Percentiles rank a stretch among this genome's conserved stretches.
Evolutionary conservation across 129 eudicot genomes (phyloP).

Genomic region (Artemisia annua): DNA sequence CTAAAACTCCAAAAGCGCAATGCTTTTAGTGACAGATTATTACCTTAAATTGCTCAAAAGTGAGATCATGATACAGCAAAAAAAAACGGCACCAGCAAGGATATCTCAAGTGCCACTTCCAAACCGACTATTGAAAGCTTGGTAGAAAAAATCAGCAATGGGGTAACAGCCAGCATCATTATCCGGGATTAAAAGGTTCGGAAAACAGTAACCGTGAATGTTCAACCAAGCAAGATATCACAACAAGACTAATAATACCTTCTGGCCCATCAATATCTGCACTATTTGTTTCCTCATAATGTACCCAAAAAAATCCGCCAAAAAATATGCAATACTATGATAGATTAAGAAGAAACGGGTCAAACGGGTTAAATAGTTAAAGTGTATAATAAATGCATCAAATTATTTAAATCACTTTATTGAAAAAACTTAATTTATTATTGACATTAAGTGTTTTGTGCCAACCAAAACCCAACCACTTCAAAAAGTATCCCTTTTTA

Average conservation of each 20-base stretch:
- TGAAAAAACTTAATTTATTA: background rate
- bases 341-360: no score
- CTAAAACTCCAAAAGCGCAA: no score
- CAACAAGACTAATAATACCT: conserved; percentile 88
- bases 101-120: conserved; percentile 89
- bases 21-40: conserved; percentile 37
- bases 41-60: conserved; percentile 62
- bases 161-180: conserved; percentile 96
- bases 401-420: background rate
- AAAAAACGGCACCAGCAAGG: conserved; percentile 86
- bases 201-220: conserved; percentile 81
- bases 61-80: conserved; percentile 93
- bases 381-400: background rate
- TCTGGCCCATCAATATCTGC: conserved; percentile 94
- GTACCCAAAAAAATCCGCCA: conserved; percentile 13
- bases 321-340: conserved; percentile 6
- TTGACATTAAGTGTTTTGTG: background rate
- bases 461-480: background rate
- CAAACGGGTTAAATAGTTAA: no score
- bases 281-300: conserved; percentile 95
- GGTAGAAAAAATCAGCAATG: conserved; percentile 88
- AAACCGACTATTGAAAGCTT: conserved; percentile 62
- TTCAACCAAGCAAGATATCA: conserved; percentile 89
- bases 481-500: background rate
- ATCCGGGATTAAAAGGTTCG: conserved; percentile 47